phyloP scores from a whole-genome alignment of 495 filamentous ascomycete species.

The Aspergillus funiculosus region DNA sequence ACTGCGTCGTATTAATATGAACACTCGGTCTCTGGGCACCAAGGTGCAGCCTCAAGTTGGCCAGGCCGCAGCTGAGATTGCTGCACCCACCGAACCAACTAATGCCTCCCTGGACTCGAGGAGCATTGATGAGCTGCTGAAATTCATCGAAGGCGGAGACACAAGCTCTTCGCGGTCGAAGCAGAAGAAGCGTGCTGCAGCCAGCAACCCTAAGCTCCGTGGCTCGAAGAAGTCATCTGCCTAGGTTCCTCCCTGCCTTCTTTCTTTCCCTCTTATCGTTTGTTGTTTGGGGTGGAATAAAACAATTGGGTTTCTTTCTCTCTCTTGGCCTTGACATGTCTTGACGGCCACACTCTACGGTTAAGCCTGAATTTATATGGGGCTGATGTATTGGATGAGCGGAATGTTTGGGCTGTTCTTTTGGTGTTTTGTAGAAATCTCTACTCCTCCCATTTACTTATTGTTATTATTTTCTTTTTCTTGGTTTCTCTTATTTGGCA shows the following conservation, averaged over 20 bases:
- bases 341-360: slow-evolving; percentile 35
- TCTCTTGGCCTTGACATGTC: slow-evolving; percentile 26
- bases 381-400: slow-evolving; percentile 32
- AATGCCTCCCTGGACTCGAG: slow-evolving; percentile 55
- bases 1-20: slow-evolving; percentile 54
- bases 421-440: slow-evolving; percentile 36
- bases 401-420: slow-evolving; percentile 16
- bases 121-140: slow-evolving; percentile 79
- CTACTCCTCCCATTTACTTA: slow-evolving; percentile 29
- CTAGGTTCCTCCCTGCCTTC: slow-evolving; percentile 17
- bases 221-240: slow-evolving; percentile 43
- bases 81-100: slow-evolving; percentile 30
- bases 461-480: slow-evolving; percentile 17
- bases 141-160: slow-evolving; percentile 75
- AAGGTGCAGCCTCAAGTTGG: slow-evolving; percentile 51
- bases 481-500: slow-evolving; percentile 17
- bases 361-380: slow-evolving; percentile 23
- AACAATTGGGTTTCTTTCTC: slow-evolving; percentile 16
- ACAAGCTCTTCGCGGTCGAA: slow-evolving; percentile 50
- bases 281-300: slow-evolving; percentile 14
- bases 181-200: slow-evolving; percentile 59
- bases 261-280: slow-evolving; percentile 9
- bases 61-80: slow-evolving; percentile 44
- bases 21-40: slow-evolving; percentile 49
- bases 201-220: slow-evolving; percentile 65